Conservation (phyloP, 768 basidiomycete species). For the Hericium coralloides region DNA sequence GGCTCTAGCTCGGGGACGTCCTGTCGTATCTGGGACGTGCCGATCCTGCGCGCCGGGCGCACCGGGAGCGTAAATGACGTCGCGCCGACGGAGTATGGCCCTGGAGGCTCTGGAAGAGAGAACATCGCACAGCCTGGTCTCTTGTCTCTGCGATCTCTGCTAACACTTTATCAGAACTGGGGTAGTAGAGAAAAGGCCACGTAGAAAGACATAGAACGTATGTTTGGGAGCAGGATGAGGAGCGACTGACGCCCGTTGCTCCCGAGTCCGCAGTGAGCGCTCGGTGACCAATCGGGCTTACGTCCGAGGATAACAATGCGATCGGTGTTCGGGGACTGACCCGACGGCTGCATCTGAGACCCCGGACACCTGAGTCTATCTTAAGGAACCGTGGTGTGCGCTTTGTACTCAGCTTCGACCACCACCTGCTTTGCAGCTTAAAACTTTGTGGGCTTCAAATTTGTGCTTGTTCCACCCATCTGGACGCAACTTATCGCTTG, state of each 20-base stretch:
- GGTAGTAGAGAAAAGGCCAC: not conserved
- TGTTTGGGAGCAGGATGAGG: not conserved
- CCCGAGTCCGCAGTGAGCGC: too few species aligned
- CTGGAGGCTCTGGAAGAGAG: slow-evolving; percentile 3
- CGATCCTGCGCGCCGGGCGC: slow-evolving; percentile 1
- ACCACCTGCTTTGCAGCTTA: too few species aligned
- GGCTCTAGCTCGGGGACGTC: not conserved
- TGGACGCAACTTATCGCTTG: too few species aligned
- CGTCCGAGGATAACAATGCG: too few species aligned
- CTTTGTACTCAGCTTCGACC: too few species aligned
- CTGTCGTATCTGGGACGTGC: not conserved
- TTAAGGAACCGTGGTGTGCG: too few species aligned
- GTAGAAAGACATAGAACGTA: not conserved
- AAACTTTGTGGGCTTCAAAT: too few species aligned
- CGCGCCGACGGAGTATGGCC: slow-evolving; percentile 8
- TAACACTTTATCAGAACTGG: not conserved
- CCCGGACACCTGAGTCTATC: too few species aligned
- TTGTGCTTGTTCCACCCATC: too few species aligned
- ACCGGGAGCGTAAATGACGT: slow-evolving; percentile 6
- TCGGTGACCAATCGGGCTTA: too few species aligned
- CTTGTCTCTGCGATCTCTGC: not conserved
- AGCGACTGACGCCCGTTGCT: not conserved
- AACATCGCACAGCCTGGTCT: not conserved
- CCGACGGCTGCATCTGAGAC: too few species aligned
- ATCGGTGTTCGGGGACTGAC: too few species aligned